phyloP scores from a whole-genome alignment of 2,329 filamentous ascomycete genomes.

The Stemphylium vesicarium region DNA sequence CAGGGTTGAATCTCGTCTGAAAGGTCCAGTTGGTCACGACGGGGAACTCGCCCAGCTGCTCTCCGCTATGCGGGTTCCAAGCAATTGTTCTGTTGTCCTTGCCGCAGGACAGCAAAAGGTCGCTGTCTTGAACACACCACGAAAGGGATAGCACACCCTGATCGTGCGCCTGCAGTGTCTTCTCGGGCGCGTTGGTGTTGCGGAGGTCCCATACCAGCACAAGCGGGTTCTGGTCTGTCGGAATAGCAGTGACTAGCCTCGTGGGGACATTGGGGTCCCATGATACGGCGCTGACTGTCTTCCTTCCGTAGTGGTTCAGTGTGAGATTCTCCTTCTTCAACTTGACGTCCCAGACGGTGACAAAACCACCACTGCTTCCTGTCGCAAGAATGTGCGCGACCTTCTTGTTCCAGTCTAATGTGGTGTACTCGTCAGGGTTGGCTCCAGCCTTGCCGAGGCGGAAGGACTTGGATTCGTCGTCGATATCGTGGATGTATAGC shows the following conservation, averaged over 20 bases:
- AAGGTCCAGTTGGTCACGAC: constrained; percentile 99
- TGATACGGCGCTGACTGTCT: constrained; percentile 91
- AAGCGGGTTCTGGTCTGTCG: constrained; percentile 84
- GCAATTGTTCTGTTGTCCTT: constrained; percentile 96
- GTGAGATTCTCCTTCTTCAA: constrained; percentile 97
- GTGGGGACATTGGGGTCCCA: constrained; percentile 96
- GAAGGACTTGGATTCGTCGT: constrained; percentile 87
- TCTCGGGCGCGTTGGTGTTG: constrained; percentile 93
- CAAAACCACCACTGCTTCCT: constrained; percentile 89
- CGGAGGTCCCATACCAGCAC: constrained; percentile 94
- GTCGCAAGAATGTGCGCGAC: constrained; percentile 96
- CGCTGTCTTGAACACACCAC: constrained; percentile 91
- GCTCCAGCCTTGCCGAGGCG: constrained; percentile 86
- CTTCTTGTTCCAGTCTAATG: constrained; percentile 98
- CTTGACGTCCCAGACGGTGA: constrained; percentile 98
- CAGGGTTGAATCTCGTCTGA: constrained; percentile 90
- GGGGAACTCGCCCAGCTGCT: constrained; percentile 88
- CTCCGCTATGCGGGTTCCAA: constrained; percentile 94
- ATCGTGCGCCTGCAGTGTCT: constrained; percentile 88
- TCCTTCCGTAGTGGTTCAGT: constrained; percentile 85
- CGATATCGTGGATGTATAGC: constrained; percentile 92
- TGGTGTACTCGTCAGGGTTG: constrained; percentile 93
- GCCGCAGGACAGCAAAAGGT: constrained; percentile 88
- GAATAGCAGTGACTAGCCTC: constrained; percentile 89
- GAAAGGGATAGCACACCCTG: constrained; percentile 91